These are phyloP conservation scores for Linderniella brevidens DNA, from an alignment of 257 asterid genomes.

Conservation along the genomic window DNA sequence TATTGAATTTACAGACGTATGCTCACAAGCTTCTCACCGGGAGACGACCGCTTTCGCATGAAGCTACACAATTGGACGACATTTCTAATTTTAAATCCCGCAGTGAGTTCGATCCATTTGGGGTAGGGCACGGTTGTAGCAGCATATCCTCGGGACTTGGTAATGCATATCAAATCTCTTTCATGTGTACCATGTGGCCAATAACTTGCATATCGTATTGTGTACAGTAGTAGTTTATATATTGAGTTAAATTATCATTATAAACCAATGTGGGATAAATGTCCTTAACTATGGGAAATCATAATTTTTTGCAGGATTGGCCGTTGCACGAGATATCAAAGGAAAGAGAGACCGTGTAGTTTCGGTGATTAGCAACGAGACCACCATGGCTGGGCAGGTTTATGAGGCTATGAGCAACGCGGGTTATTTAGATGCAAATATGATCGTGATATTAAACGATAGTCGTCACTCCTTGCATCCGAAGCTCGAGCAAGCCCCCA, in stretches of 20 bases:
- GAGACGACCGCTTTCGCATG: slow-evolving; percentile 32
- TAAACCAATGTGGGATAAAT: too few relatives aligned
- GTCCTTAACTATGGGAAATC: too few relatives aligned
- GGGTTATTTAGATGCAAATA: slow-evolving; percentile 72
- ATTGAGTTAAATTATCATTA: slow-evolving; percentile 1
- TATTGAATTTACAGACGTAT: slow-evolving; percentile 40
- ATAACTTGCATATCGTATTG: slow-evolving; percentile 7
- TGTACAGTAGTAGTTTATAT: slow-evolving; percentile 1
- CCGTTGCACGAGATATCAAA: slow-evolving; percentile 80
- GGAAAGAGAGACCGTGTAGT: slow-evolving; percentile 65
- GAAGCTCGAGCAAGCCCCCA: slow-evolving; percentile 54
- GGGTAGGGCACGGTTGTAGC: slow-evolving; percentile 84
- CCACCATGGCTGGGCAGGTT: slow-evolving; percentile 82
- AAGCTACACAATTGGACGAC: slow-evolving; percentile 18
- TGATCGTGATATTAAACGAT: slow-evolving; percentile 73
- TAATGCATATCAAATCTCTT: slow-evolving; percentile 12
- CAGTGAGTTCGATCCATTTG: slow-evolving; percentile 46
- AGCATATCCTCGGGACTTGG: slow-evolving; percentile 93
- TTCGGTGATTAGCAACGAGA: slow-evolving; percentile 77
- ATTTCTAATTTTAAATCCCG: slow-evolving; percentile 19
- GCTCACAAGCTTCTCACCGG: slow-evolving; percentile 91
- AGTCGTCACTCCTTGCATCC: slow-evolving; percentile 55
- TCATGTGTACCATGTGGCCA: slow-evolving; percentile 7
- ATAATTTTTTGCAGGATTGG: slow-evolving; percentile 44
- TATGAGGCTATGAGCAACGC: slow-evolving; percentile 96